Evolutionary conservation across 192 early-diverging fungal genomes (phyloP).

Genomic region (Radiomyces spectabilis): DNA sequence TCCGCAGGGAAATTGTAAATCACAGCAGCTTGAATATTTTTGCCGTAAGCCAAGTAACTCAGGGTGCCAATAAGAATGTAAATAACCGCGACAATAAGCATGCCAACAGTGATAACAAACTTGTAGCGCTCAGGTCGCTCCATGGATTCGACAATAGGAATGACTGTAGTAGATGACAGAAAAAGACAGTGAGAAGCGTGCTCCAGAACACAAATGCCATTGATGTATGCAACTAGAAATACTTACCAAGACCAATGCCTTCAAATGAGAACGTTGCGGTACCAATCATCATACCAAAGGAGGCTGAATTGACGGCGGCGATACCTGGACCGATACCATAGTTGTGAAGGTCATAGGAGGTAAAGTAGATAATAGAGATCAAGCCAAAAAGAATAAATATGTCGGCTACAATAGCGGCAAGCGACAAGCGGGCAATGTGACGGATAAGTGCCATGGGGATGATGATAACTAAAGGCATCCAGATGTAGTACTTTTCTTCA

Average conservation of each 20-base stretch:
- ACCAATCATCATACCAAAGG: constrained; percentile 64
- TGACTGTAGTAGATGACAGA: constrained; percentile 23
- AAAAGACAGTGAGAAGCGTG: background rate
- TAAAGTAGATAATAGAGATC: constrained; percentile 54
- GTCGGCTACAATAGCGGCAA: constrained; percentile 63
- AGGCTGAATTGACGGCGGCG: constrained; percentile 47
- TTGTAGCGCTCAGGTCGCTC: constrained; percentile 72
- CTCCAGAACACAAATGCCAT: too few relatives aligned
- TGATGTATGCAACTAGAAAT: too few relatives aligned
- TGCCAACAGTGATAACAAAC: constrained; percentile 56
- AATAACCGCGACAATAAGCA: constrained; percentile 57
- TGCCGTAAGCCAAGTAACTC: constrained; percentile 75
- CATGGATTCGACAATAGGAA: constrained; percentile 77
- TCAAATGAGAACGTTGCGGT: constrained; percentile 49
- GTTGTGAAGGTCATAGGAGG: constrained; percentile 38
- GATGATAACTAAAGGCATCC: constrained; percentile 67
- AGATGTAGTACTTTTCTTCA: constrained; percentile 64
- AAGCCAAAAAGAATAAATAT: constrained; percentile 70
- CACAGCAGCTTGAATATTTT: constrained; percentile 69
- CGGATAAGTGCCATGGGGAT: constrained; percentile 64
- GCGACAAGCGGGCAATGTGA: constrained; percentile 44
- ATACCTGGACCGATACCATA: constrained; percentile 43
- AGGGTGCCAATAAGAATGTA: constrained; percentile 66
- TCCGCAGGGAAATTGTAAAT: constrained; percentile 72
- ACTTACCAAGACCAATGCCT: constrained; percentile 41